Conservation (phyloP, 1,139 yeast genomes). For the Pichia kudriavzevii region DNA sequence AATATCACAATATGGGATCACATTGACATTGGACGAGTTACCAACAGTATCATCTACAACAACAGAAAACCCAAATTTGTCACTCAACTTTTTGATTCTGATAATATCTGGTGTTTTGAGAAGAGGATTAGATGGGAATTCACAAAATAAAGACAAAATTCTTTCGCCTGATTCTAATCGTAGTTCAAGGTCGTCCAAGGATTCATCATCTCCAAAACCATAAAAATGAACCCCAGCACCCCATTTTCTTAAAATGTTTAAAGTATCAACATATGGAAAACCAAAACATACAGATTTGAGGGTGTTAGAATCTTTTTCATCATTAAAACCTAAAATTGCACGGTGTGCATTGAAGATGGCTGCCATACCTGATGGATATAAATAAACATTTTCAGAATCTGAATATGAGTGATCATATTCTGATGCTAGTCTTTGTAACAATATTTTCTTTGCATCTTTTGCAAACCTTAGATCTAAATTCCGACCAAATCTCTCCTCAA, state of each 20-base stretch:
- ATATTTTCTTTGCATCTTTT: slow-evolving; percentile 63
- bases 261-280: slow-evolving; percentile 89
- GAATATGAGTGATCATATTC: slow-evolving; percentile 35
- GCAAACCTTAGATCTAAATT: slow-evolving; percentile 74
- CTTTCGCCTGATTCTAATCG: slow-evolving; percentile 58
- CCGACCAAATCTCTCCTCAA: slow-evolving; percentile 88
- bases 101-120: slow-evolving; percentile 73
- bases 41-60: slow-evolving; percentile 94
- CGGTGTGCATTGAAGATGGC: slow-evolving; percentile 80
- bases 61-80: slow-evolving; percentile 63
- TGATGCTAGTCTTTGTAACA: slow-evolving; percentile 69
- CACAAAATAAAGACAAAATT: slow-evolving; percentile 71
- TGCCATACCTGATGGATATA: slow-evolving; percentile 92
- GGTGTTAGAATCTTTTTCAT: slow-evolving; percentile 28
- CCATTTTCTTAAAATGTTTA: slow-evolving; percentile 76
- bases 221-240: slow-evolving; percentile 83
- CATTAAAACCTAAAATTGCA: slow-evolving; percentile 35
- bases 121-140: slow-evolving; percentile 90
- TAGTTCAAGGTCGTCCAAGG: slow-evolving; percentile 58
- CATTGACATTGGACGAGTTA: slow-evolving; percentile 76
- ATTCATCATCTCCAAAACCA: slow-evolving; percentile 74
- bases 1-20: slow-evolving; percentile 74
- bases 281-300: slow-evolving; percentile 83
- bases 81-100: slow-evolving; percentile 57
- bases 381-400: slow-evolving; percentile 57